Evolutionary conservation across 1,139 yeast genomes (phyloP).

Genomic region (Wickerhamiella infanticola): DNA sequence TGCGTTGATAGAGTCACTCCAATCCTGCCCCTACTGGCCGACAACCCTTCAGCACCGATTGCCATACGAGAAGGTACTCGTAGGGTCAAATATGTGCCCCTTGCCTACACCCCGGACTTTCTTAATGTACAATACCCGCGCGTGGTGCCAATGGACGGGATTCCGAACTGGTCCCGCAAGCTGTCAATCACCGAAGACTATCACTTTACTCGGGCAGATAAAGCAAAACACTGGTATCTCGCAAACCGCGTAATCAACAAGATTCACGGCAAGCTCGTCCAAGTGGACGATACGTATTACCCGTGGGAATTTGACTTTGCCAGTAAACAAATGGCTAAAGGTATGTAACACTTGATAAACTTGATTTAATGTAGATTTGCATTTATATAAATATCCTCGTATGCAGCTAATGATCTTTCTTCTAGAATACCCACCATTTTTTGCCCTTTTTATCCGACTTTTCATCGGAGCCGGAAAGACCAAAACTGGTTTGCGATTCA

Average conservation of each 20-base stretch:
- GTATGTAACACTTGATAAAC: neutral
- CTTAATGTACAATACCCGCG: conserved; percentile 32
- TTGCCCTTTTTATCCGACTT: neutral
- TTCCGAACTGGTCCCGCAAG: conserved; percentile 31
- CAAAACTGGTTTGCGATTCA: neutral
- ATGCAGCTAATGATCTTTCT: neutral
- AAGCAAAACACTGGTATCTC: conserved; percentile 8
- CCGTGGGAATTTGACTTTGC: conserved; percentile 15
- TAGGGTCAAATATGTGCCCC: conserved; percentile 39
- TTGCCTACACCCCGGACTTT: conserved; percentile 36
- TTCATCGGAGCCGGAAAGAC: neutral
- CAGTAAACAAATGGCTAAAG: neutral
- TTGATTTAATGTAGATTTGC: neutral
- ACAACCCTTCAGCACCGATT: conserved; percentile 18
- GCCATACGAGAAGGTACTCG: conserved; percentile 14
- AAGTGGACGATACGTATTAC: conserved; percentile 4
- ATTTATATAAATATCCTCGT: neutral
- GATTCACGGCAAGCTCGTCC: neutral
- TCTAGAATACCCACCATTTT: conserved; percentile 1
- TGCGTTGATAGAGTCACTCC: conserved; percentile 25
- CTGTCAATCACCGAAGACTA: conserved; percentile 40
- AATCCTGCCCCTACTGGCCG: conserved; percentile 45
- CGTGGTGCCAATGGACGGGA: conserved; percentile 3
- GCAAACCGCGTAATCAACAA: conserved; percentile 9
- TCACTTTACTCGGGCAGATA: conserved; percentile 28